Evolutionary conservation across 2,329 filamentous ascomycete genomes (phyloP), one percentile per base, ranked within the genome.

Genomic region (Cladosporium halotolerans): DNA sequence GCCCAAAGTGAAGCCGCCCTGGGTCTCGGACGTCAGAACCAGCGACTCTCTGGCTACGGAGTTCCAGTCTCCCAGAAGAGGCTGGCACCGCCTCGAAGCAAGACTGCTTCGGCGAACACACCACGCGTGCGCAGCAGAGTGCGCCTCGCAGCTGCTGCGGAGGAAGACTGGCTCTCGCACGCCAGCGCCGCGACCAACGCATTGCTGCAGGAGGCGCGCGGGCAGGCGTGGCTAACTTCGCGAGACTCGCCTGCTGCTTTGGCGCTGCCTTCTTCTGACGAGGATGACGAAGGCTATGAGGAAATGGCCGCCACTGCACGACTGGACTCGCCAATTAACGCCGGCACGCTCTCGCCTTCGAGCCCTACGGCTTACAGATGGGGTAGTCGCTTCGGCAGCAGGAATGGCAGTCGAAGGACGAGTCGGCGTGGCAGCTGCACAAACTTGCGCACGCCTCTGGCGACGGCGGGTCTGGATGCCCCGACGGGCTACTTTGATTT

Each of bases 181-280:
- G 77, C 81, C 0, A 79, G 79, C 2, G 72, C 80, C 7, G 75
- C 76, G 0, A 76, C 83, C 4, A 77, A 80, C 2, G 76, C 78
- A 4, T 75, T 80, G 16, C 76, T 79, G 4, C 72, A 80, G 36
- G 80, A 84, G 59, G 76, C 76, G 54, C 83, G 84, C 59, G 81
- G 81, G n/a, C 80, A 83, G 62, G 77, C 76, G 52, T 84, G 81
- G 81, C 71, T 83, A 3, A 71, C 73, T 2, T 76, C 80, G 48
- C 72, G 79, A 23, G 76, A 79, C 57, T 80, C 76, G 56, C 77
- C 76, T 1, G 83, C 80, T 0, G 78, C 74, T 43, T 69, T 83
- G 2, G 73, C 75, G 9, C 48, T 58, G 7, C 53, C 57, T 1
- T 51, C 57, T 3, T 55, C 68, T 23, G 58, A 58, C 11, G 66